Evolutionary conservation across 2,329 filamentous ascomycete genomes (phyloP), one percentile per base, ranked within the genome.

Genomic region (Penicillium vulpinum): DNA sequence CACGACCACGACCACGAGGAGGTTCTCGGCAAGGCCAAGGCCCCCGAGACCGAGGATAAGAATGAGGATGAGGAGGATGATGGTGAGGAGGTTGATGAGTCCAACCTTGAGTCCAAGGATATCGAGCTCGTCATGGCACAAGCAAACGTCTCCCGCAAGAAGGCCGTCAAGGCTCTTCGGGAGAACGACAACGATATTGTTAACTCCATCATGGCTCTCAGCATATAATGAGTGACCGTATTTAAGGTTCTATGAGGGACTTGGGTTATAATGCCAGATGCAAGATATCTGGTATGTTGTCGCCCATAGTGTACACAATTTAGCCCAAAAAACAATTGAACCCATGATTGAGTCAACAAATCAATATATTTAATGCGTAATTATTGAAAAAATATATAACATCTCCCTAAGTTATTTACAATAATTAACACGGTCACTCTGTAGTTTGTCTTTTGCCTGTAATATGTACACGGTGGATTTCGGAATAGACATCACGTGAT

Each of bases 161-260:
- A 97, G 87, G 94, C 94, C 61, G 87, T 99, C 83, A 99, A 97
- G 83, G 94, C 95, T 56, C 85, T 99, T 46, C 78, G 78, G 84
- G 94, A 97, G 84, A 99, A 99, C 77, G 93, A 97, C 82, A 97
- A 97, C 74, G 94, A 99, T 77, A 99, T 99, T 82, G 94, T 99
- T 84, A 99, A 99, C 85, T 97, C 94, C 71, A 99, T 99, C 83
- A 99, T 99, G 94, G 92, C 93, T 69, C 82, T 99, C 77, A 92
- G 89, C 83, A 88, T 91, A 84, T 92, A 67, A 76, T 62, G 60
- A 63, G 60, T 57, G 56, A 48, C 52, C 46, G 38, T 33, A 53
- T 49, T 59, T 47, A 47, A 55, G 50, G 47, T 62, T 66, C 66
- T 51, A 35, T 35, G 49, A 68, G 68, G 61, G 66, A 64, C 66